Evolutionary conservation across 345 rosid species (phyloP), one percentile per base, ranked within the genome.

Genomic region (Citropsis articulata): DNA sequence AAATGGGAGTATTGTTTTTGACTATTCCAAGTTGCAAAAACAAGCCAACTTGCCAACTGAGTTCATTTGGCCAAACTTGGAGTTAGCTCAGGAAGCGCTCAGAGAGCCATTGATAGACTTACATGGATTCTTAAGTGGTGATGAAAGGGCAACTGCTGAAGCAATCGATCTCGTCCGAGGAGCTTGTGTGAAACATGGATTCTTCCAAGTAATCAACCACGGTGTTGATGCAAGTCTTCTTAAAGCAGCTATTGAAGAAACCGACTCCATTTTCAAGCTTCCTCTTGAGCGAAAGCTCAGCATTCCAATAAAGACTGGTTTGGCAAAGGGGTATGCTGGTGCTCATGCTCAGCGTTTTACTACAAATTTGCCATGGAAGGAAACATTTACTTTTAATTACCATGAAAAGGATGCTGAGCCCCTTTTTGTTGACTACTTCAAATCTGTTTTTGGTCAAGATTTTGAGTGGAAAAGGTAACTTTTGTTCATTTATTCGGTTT

Each of bases 291-390:
- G 75, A 78, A 91, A 91, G 78, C 87, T 78, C 35, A 69, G 84
- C 28, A 38, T 81, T 60, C 81, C 70, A 9, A 79, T 83, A 78
- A 85, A 74, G 73, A 83, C 88, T 0, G 88, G 87, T 2, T 67
- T 65, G 1, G 79, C 82, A n/a, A 38, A 27, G 2, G 92, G 94
- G 4, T 91, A 85, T 64, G 77, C 92, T 2, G 89, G 84, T 6
- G 92, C 92, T 10, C 92, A 89, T 68, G 88, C 89, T 0, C 86
- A 87, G 70, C 66, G 91, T 65, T 86, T 62, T 35, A 79, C 90
- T 7, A 79, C 92, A 25, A 89, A 88, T 81, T 64, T 91, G 80
- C 91, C 92, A 1, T 91, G 94, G 94, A 91, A 91, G 77, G 94
- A 91, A 84, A 88, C 90, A 4, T 84, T 89, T 25, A 80, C 92